Evolutionary conservation across 305 asterid genomes (phyloP).

Genomic region (Lippia alba): DNA sequence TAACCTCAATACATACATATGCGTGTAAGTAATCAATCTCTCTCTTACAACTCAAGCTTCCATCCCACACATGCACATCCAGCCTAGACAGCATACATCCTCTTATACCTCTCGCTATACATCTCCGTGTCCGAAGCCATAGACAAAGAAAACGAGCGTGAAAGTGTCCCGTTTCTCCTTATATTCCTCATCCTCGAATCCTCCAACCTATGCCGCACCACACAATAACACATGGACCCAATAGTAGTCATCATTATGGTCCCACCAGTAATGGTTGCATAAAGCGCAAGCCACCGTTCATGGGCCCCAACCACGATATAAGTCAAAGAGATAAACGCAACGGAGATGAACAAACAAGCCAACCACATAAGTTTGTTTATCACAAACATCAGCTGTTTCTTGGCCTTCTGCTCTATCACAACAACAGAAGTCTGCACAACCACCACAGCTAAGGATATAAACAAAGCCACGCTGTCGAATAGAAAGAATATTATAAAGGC

Average conservation of each 20-base stretch:
- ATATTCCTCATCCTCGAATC: conserved; percentile 79
- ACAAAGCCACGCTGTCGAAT: conserved; percentile 78
- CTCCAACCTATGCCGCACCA: conserved; percentile 78
- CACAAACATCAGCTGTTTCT: conserved; percentile 80
- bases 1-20: conserved; percentile 17
- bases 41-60: conserved; percentile 1
- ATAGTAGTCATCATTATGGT: conserved; percentile 85
- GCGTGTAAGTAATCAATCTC: conserved; percentile 2
- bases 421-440: conserved; percentile 92
- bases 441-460: conserved; percentile 89
- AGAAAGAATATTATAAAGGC: conserved; percentile 81
- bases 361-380: conserved; percentile 94
- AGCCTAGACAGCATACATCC: conserved; percentile 85
- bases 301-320: conserved; percentile 81
- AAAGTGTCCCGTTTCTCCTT: conserved; percentile 57
- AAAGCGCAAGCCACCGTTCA: conserved; percentile 84
- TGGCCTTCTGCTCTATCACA: conserved; percentile 86
- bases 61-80: background rate
- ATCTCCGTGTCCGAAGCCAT: conserved; percentile 71
- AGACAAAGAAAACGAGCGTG: conserved; percentile 76
- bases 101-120: conserved; percentile 65
- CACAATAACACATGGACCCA: conserved; percentile 90
- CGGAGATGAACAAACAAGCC: conserved; percentile 84
- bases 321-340: conserved; percentile 80
- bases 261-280: conserved; percentile 73